Evolutionary conservation across 139 green algal species (phyloP).

Genomic region (Chlamydomonas sp.): DNA sequence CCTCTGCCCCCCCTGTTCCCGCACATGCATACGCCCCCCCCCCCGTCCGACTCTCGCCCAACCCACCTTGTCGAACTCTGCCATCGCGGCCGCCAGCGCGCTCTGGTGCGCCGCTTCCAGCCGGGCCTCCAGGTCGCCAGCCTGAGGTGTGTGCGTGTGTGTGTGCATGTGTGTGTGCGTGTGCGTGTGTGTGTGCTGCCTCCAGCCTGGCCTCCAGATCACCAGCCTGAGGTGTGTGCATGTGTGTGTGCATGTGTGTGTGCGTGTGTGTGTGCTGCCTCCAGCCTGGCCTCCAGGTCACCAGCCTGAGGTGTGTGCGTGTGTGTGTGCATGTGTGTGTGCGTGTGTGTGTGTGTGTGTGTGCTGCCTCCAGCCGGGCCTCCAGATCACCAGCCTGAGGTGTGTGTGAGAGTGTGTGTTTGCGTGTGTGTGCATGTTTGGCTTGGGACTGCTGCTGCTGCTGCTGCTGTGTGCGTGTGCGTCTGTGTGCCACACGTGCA

Average conservation of each 20-base stretch:
- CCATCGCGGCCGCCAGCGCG: background rate
- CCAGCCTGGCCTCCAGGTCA: too few species aligned
- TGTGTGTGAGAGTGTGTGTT: too few species aligned
- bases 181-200: background rate
- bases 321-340: too few species aligned
- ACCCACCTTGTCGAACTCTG: background rate
- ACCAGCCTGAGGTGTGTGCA: background rate
- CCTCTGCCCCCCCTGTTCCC: too few species aligned
- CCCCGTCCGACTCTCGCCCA: too few species aligned
- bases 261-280: background rate
- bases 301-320: too few species aligned
- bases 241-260: background rate
- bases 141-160: background rate
- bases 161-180: background rate
- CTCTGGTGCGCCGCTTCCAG: background rate
- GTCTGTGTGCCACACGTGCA: background rate
- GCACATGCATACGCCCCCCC: too few species aligned
- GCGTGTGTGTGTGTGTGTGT: too few species aligned
- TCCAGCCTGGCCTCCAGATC: background rate
- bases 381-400: too few species aligned
- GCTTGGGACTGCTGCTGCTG: too few species aligned
- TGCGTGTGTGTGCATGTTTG: background rate
- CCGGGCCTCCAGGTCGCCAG: background rate
- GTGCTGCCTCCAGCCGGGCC: too few species aligned
- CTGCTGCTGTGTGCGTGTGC: background rate